Conservation (phyloP, 768 basidiomycete species). For the Sarcomyxa edulis region DNA sequence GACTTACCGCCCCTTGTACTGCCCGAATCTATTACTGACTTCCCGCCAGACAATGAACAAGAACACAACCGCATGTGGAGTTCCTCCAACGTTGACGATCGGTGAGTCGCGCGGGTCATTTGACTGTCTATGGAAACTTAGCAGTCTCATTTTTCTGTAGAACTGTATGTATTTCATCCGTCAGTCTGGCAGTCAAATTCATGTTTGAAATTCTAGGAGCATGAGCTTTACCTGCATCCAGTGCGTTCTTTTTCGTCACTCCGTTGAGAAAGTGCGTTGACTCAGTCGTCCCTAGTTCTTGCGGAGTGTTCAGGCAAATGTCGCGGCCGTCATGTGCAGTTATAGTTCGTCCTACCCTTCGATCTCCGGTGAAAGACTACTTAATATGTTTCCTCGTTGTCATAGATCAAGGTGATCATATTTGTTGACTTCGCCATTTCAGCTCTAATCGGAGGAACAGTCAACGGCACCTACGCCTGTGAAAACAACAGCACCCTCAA, state of each 20-base stretch:
- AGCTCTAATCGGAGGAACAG: no score
- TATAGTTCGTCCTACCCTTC: no score
- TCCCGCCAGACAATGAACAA: slow-evolving; percentile 44
- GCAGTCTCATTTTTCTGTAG: slow-evolving; percentile 12
- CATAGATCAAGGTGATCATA: no score
- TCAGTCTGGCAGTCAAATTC: not conserved
- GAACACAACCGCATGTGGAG: slow-evolving; percentile 40
- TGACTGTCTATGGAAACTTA: not conserved
- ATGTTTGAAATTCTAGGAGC: slow-evolving; percentile 30
- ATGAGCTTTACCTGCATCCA: slow-evolving; percentile 54
- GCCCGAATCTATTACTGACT: slow-evolving; percentile 34
- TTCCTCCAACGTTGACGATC: slow-evolving; percentile 38
- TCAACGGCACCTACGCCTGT: slow-evolving; percentile 72
- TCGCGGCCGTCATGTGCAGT: slow-evolving; percentile 70
- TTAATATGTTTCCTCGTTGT: no score
- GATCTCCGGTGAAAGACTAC: no score
- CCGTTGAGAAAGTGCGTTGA: no score
- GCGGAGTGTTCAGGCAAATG: slow-evolving; percentile 69
- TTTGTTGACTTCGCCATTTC: no score
- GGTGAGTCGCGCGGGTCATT: slow-evolving; percentile 18
- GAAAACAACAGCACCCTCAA: slow-evolving; percentile 69
- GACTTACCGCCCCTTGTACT: not conserved
- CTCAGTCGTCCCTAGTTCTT: no score
- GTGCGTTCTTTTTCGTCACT: no score
- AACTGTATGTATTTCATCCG: slow-evolving; percentile 21